phyloP scores from a whole-genome alignment of 768 basidiomycete genomes.

The Lactarius akahatsu region DNA sequence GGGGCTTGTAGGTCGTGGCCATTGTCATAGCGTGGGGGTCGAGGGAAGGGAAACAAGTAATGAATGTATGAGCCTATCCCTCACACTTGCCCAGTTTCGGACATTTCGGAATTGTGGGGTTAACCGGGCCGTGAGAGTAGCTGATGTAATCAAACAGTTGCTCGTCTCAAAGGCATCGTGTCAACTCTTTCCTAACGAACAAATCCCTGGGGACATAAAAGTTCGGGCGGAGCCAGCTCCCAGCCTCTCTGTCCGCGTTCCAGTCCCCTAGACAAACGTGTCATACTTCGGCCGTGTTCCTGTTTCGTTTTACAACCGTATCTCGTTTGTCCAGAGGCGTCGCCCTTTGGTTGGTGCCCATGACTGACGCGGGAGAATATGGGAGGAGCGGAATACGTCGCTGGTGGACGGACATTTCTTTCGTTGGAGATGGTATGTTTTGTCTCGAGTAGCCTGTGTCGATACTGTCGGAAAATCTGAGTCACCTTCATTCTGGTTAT shows the following conservation, averaged over 20 bases:
- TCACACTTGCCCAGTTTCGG: neutral
- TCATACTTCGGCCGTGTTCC: constrained; percentile 13
- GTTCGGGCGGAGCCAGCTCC: constrained; percentile 85
- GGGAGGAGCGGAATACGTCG: constrained; percentile 39
- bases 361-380: constrained; percentile 44
- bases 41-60: neutral
- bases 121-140: constrained; percentile 37
- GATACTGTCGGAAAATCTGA: neutral
- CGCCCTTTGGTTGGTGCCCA: constrained; percentile 70
- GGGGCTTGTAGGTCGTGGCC: constrained; percentile 50
- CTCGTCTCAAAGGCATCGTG: neutral
- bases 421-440: neutral
- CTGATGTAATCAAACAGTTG: constrained; percentile 41
- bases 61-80: too few species aligned
- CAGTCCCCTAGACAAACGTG: constrained; percentile 74
- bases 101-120: neutral
- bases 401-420: constrained; percentile 40
- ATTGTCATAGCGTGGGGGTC: constrained; percentile 38
- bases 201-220: constrained; percentile 83
- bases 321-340: constrained; percentile 56
- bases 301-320: constrained; percentile 48
- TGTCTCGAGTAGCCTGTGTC: neutral
- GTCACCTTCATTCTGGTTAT: neutral
- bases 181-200: constrained; percentile 46
- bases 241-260: constrained; percentile 91